A percentile compares a stretch with the other conserved stretches of the same genome.
These are phyloP conservation scores for Neurospora tetrasperma DNA, from an alignment of 495 filamentous ascomycete species.

Conservation along the genomic window DNA sequence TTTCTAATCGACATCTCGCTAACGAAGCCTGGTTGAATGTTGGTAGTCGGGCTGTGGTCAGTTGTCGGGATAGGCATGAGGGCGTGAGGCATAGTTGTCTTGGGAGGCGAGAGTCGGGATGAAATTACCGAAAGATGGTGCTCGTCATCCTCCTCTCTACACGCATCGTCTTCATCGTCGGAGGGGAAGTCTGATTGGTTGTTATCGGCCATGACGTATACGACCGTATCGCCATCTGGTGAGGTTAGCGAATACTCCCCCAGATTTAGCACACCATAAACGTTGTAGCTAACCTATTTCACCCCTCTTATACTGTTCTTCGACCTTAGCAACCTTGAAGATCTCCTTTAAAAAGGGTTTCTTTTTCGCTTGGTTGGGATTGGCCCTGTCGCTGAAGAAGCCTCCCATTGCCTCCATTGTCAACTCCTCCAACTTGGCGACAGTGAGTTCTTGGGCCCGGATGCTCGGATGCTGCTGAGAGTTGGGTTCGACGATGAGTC, in stretches of 20 bases:
- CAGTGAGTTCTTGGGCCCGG: conserved; percentile 27
- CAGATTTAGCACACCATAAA: background rate
- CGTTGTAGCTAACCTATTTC: conserved; percentile 45
- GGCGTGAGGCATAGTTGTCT: conserved; percentile 13
- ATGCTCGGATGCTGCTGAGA: conserved; percentile 29
- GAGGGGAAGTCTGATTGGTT: conserved; percentile 20
- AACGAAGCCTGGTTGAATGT: conserved; percentile 22
- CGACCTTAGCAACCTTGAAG: conserved; percentile 52
- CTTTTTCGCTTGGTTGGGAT: conserved; percentile 32
- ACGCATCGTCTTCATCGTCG: conserved; percentile 23
- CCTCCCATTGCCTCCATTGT: conserved; percentile 35
- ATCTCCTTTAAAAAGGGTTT: conserved; percentile 48
- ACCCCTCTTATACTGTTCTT: conserved; percentile 50
- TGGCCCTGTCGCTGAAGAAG: conserved; percentile 35
- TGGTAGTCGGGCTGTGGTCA: conserved; percentile 21
- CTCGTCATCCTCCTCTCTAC: conserved; percentile 19
- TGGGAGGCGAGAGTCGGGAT: conserved; percentile 16
- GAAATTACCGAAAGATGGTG: conserved; percentile 5
- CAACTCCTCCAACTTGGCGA: conserved; percentile 35
- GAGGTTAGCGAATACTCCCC: conserved; percentile 5
- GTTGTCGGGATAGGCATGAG: conserved; percentile 20
- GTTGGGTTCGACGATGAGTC: conserved; percentile 40
- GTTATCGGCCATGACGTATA: conserved; percentile 30
- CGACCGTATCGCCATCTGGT: conserved; percentile 28
- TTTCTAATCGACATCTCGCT: conserved; percentile 21